Evolutionary conservation across 1,284 basidiomycete species (phyloP).

Genomic region (Pascua sp.): DNA sequence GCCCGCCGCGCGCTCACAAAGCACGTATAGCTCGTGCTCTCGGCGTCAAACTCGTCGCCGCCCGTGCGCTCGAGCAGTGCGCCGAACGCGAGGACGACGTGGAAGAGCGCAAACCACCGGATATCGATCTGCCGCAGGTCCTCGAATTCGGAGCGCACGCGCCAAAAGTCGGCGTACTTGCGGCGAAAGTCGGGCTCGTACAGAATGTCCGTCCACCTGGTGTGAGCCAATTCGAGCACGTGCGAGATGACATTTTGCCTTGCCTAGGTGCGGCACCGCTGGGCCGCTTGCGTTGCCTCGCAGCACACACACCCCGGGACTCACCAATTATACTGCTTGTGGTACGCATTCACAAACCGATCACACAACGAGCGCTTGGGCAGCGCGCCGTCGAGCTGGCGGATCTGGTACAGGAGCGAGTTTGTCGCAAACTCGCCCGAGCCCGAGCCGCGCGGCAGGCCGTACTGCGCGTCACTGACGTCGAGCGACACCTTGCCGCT

Average conservation of each 20-base stretch:
- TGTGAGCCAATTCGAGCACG: background rate
- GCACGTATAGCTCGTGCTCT: slow-evolving; percentile 22
- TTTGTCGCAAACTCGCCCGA: slow-evolving; percentile 6
- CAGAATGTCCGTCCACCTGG: slow-evolving; percentile 31
- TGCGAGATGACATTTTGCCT: no score
- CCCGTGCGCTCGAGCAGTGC: slow-evolving; percentile 20
- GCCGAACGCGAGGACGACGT: slow-evolving; percentile 33
- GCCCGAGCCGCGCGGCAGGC: slow-evolving; percentile 7
- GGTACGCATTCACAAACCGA: slow-evolving; percentile 24
- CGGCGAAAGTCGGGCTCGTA: slow-evolving; percentile 28
- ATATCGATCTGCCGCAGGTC: slow-evolving; percentile 29
- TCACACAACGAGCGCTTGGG: slow-evolving; percentile 26
- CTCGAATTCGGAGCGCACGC: slow-evolving; percentile 20
- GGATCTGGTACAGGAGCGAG: slow-evolving; percentile 19
- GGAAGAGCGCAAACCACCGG: slow-evolving; percentile 32
- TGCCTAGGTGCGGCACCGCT: no score
- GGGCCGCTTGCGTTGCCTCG: no score
- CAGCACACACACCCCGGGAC: background rate
- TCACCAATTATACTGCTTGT: slow-evolving; percentile 29
- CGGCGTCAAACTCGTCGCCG: slow-evolving; percentile 15
- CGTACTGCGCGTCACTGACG: slow-evolving; percentile 19
- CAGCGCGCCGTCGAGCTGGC: slow-evolving; percentile 21
- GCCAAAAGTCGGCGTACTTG: slow-evolving; percentile 29
- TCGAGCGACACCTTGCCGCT: slow-evolving; percentile 7
- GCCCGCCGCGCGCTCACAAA: slow-evolving; percentile 26